A percentile compares a stretch with the other conserved stretches of the same genome.
phyloP scores from a whole-genome alignment of 495 filamentous ascomycete genomes.

The Neurospora intermedia region DNA sequence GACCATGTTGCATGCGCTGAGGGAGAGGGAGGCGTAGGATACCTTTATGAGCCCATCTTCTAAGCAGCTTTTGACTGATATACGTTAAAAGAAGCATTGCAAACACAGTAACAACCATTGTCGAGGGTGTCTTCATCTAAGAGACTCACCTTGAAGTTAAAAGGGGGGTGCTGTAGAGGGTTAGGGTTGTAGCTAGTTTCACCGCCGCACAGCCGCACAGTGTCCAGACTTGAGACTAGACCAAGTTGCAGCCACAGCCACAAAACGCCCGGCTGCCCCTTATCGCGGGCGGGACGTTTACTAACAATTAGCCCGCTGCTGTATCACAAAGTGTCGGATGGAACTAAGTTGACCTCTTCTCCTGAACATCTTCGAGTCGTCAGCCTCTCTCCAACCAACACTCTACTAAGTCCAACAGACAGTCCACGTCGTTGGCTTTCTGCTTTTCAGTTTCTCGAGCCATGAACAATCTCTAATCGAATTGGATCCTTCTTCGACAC shows the following conservation, averaged over 20 bases:
- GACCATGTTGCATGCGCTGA: conserved; percentile 15
- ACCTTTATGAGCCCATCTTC: too few species aligned
- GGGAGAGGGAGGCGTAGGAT: neutral
- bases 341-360: neutral
- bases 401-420: neutral
- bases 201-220: neutral
- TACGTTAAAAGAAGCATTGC: too few species aligned
- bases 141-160: too few species aligned
- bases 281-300: neutral
- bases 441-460: neutral
- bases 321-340: neutral
- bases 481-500: neutral
- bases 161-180: neutral
- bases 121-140: too few species aligned
- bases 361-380: neutral
- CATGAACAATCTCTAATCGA: neutral
- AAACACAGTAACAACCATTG: neutral
- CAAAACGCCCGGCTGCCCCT: neutral
- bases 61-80: too few species aligned
- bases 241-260: too few species aligned
- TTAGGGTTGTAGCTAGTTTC: neutral
- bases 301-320: neutral
- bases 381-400: neutral
- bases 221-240: neutral
- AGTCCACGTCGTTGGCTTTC: neutral